Conservation (phyloP, 371 early-diverging fungal genomes). For the Circinella umbellata region DNA sequence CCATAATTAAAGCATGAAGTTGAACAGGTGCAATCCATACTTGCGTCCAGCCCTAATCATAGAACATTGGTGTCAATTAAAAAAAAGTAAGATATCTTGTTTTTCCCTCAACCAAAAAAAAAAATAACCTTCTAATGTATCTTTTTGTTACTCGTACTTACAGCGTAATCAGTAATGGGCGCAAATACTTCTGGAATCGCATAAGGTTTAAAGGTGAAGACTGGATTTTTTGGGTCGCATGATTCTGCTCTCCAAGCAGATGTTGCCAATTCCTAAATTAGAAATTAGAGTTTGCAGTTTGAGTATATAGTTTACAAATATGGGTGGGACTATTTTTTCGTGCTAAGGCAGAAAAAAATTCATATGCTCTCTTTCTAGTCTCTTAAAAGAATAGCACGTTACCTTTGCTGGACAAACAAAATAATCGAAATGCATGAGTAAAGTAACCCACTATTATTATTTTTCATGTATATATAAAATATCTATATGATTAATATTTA, state of each 20-base stretch:
- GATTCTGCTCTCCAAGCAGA: constrained; percentile 49
- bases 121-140: too few relatives aligned
- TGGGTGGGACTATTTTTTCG: too few relatives aligned
- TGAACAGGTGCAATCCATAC: constrained; percentile 82
- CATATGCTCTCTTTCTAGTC: too few relatives aligned
- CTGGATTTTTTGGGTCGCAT: constrained; percentile 53
- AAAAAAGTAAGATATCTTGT: too few relatives aligned
- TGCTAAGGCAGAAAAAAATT: not conserved
- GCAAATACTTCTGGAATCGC: constrained; percentile 23
- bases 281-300: not conserved
- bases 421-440: constrained; percentile 71
- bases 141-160: constrained; percentile 5
- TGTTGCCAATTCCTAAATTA: constrained; percentile 39
- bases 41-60: constrained; percentile 9
- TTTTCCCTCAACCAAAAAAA: not conserved
- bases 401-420: constrained; percentile 87
- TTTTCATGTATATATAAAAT: not conserved
- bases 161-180: constrained; percentile 24
- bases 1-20: constrained; percentile 88
- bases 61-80: too few relatives aligned
- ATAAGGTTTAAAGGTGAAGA: constrained; percentile 45
- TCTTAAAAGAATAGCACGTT: not conserved
- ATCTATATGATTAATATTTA: not conserved
- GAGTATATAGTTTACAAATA: not conserved
- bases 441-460: constrained; percentile 33